Evolutionary conservation across 306 rosid species (phyloP), one percentile per base, ranked within the genome.

Genomic region (Macrotyloma uniflorum): DNA sequence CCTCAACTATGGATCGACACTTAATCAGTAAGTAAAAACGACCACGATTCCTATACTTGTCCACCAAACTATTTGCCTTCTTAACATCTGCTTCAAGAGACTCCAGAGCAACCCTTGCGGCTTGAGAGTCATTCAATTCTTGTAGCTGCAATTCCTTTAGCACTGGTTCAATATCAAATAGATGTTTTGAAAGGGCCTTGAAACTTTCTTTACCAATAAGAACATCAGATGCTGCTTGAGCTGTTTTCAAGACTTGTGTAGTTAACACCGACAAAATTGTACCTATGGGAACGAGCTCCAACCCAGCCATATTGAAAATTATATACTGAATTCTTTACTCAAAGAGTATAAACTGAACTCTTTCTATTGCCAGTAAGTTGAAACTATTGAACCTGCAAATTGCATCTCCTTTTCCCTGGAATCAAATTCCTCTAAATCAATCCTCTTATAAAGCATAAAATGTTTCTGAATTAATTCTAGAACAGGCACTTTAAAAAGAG

Each of bases 251-350:
- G 49, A 93, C 89, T 87, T 90, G 94, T 70, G 51, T 86, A 20
- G 91, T 89, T 66, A 89, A 82, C 83, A 93, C 89, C n/a, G 89
- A 85, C 82, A 93, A 76, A 72, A 93, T 87, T 45, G 96, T 89
- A 22, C 98, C 96, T 62, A 93, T 85, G 8, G 98, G 96, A 59
- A 93, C 80, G 70, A 93, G 83, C 76, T 93, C 96, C 86, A 91
- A 81, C 10, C 94, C 88, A 63, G 73, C 74, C 83, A 79, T 79
- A 1, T 5, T 40, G 14, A 65, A 65, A 67, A 11, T 6, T 33
- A 58, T 79, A 51, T 19, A n/a, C 77, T 40, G 67, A 38, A 74
- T 35, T 83, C 79, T 69, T 57, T 49, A 64, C 55, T 35, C 35
- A 40, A 83, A 76, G 45, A 0, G 13, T 24, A 23, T 50, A 64